Evolutionary conservation across 208 protist genomes (phyloP).

Genomic region (Crithidia thermophila): DNA sequence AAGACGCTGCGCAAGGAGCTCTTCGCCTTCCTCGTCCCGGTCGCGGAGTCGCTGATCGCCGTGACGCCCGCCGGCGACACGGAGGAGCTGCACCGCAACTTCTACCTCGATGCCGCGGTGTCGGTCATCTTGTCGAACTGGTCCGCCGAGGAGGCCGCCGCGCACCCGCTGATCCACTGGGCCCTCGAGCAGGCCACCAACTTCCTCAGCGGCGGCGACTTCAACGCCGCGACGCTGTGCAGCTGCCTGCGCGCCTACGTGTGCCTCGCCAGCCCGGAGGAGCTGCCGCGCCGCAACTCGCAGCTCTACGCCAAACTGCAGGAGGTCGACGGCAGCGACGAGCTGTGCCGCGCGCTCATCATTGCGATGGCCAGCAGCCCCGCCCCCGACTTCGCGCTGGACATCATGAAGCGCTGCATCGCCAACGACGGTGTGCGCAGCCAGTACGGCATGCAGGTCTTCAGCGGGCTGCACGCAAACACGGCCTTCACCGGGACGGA

Average conservation of each 20-base stretch:
- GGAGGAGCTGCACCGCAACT: conserved; percentile 37
- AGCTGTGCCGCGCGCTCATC: conserved; percentile 67
- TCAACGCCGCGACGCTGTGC: conserved; percentile 49
- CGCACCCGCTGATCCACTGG: conserved; percentile 55
- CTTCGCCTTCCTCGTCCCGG: conserved; percentile 36
- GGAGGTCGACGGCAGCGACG: conserved; percentile 70
- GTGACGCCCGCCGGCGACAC: conserved; percentile 17
- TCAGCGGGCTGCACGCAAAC: conserved; percentile 52
- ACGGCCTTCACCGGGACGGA: conserved; percentile 38
- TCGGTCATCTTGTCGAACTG: conserved; percentile 25
- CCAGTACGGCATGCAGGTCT: conserved; percentile 80
- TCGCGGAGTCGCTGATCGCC: conserved; percentile 26
- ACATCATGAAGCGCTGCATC: conserved; percentile 63
- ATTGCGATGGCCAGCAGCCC: conserved; percentile 55
- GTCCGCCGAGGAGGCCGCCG: conserved; percentile 18
- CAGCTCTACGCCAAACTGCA: conserved; percentile 54
- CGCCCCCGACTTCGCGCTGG: conserved; percentile 59
- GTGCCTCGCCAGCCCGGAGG: conserved; percentile 28
- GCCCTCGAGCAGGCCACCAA: conserved; percentile 53
- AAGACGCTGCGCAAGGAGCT: conserved; percentile 28
- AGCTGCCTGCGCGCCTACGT: conserved; percentile 53
- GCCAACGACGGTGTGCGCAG: conserved; percentile 67
- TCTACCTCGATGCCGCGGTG: conserved; percentile 43
- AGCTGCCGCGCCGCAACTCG: conserved; percentile 30
- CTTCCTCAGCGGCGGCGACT: conserved; percentile 44